A percentile compares a stretch with the other conserved stretches of the same genome.
phyloP scores from a whole-genome alignment of 495 filamentous ascomycete genomes.

The Tuber aestivum region DNA sequence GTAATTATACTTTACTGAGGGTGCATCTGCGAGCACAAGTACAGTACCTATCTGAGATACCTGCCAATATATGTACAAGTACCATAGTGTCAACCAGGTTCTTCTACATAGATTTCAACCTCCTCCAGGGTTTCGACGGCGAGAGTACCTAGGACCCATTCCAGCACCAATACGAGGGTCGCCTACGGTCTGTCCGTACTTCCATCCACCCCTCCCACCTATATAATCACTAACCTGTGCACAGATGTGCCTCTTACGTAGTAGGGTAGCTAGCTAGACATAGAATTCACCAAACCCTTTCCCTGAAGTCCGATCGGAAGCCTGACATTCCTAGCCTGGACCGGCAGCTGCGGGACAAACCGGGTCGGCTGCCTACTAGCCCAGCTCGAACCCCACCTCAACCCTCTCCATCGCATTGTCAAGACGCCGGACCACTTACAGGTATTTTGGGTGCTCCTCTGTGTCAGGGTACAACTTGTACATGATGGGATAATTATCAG shows the following conservation, averaged over 20 bases:
- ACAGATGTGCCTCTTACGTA: conserved; percentile 58
- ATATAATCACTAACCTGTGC: background rate
- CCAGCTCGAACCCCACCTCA: conserved; percentile 55
- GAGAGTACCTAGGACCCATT: background rate
- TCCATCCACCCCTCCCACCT: background rate
- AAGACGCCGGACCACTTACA: conserved; percentile 49
- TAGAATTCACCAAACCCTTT: conserved; percentile 50
- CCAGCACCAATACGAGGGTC: conserved; percentile 5
- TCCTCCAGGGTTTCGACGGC: background rate
- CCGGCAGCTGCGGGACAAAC: conserved; percentile 53
- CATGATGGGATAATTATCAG: conserved; percentile 46
- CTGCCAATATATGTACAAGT: background rate
- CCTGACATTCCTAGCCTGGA: conserved; percentile 51
- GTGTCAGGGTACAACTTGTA: conserved; percentile 40
- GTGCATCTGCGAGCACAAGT: background rate
- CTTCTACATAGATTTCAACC: background rate
- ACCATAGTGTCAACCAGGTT: background rate
- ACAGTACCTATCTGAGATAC: background rate
- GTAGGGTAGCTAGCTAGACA: conserved; percentile 63
- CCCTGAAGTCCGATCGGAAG: conserved; percentile 66
- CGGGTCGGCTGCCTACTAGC: conserved; percentile 64
- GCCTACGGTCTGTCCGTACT: conserved; percentile 16
- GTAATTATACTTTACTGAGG: background rate
- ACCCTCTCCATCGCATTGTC: conserved; percentile 53
- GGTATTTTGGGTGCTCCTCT: conserved; percentile 53